Conservation (phyloP, 371 early-diverging fungal genomes). For the Mortierella sp. region DNA sequence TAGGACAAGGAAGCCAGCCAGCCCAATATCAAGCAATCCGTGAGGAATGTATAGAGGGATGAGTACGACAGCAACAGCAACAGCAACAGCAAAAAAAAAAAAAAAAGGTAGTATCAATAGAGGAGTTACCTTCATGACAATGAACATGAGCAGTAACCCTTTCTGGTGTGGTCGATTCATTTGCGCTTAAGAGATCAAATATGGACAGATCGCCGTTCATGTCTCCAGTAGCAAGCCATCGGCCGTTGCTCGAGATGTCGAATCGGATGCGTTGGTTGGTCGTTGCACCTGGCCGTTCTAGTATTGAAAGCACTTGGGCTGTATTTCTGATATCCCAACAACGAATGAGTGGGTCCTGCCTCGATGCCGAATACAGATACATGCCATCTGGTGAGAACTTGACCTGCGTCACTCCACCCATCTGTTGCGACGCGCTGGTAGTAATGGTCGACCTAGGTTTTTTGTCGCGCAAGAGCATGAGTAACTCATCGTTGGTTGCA, state of each 20-base stretch:
- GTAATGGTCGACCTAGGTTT: constrained; percentile 15
- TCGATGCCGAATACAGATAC: constrained; percentile 68
- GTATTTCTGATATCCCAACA: constrained; percentile 82
- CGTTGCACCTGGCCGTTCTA: constrained; percentile 64
- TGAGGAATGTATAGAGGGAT: too few relatives aligned
- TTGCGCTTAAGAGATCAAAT: constrained; percentile 57
- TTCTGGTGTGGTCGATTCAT: constrained; percentile 13
- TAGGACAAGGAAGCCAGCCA: constrained; percentile 22
- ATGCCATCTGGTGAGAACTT: constrained; percentile 72
- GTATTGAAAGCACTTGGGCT: constrained; percentile 60
- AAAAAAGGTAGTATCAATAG: constrained; percentile 35
- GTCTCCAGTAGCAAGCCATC: constrained; percentile 67
- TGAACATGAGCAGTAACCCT: constrained; percentile 10
- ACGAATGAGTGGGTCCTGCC: constrained; percentile 61
- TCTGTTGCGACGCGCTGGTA: constrained; percentile 1
- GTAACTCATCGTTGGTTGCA: constrained; percentile 61
- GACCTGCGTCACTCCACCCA: constrained; percentile 59
- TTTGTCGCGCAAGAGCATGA: constrained; percentile 60
- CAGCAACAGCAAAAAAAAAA: too few relatives aligned
- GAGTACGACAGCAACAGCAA: background rate
- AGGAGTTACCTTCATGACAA: constrained; percentile 14
- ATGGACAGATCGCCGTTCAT: constrained; percentile 61
- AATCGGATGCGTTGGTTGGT: constrained; percentile 76
- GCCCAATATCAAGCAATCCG: too few relatives aligned
- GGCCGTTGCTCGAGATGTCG: constrained; percentile 69